phyloP scores from a whole-genome alignment of 2,329 filamentous ascomycete species.

The Claviceps africana region DNA sequence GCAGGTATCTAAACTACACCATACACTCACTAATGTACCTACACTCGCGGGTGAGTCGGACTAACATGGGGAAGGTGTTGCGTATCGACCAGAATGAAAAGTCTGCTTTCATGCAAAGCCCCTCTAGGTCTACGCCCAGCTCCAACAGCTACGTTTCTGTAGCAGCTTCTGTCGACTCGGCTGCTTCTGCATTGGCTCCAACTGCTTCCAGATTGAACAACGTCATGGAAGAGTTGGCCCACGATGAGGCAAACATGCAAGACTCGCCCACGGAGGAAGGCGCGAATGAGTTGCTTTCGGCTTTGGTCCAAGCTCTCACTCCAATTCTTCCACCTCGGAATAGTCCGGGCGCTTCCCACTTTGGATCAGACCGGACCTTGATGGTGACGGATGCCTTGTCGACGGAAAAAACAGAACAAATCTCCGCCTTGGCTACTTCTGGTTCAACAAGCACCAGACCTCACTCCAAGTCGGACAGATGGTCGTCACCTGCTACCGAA shows the following conservation, averaged over 20 bases:
- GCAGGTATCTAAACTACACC: conserved; percentile 6
- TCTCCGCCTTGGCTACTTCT: background rate
- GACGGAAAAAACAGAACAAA: background rate
- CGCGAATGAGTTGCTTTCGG: conserved; percentile 4
- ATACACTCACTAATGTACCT: background rate
- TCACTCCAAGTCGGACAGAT: background rate
- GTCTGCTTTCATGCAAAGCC: background rate
- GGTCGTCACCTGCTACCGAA: background rate
- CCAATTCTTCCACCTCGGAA: background rate
- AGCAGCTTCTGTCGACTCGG: background rate
- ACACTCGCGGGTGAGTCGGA: background rate
- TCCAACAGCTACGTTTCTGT: background rate
- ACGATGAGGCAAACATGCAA: background rate
- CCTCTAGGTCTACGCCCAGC: background rate
- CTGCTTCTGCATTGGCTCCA: background rate
- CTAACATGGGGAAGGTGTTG: background rate
- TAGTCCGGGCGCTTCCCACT: background rate
- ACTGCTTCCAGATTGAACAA: background rate
- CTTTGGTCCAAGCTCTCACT: conserved; percentile 8
- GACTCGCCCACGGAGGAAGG: background rate
- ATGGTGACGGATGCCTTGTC: background rate
- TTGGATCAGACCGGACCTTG: background rate
- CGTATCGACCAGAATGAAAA: background rate
- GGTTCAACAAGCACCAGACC: background rate
- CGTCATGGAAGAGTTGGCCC: background rate